Base-by-base conservation (phyloP, 202 grass and related monocot genomes). In the Schoenoplectus tabernaemontani region DNA sequence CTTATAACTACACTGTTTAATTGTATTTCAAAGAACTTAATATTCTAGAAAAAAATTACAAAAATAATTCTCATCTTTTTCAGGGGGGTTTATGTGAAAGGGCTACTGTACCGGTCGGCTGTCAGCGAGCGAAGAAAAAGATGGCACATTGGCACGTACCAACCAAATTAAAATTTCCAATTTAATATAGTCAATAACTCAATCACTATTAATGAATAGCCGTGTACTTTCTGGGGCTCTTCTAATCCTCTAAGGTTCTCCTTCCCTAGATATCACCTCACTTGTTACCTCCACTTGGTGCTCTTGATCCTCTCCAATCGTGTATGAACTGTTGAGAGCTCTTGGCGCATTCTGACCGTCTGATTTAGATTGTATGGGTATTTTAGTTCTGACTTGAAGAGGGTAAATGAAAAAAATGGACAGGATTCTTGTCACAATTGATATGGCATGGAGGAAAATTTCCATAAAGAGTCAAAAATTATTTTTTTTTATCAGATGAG, bases 231-330 rank as follows among this genome's bases (percentile, higher is more conserved):
- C 26, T 32, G 24, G 47, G 16, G n/a, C n/a, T n/a, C n/a, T n/a
- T n/a, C n/a, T n/a, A n/a, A n/a, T n/a, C n/a, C n/a, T n/a, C n/a
- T n/a, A n/a, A n/a, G n/a, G 11, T 13, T 56, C 51, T 50, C 24
- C 68, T 75, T 28, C 70, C 70, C 70, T 37, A 54, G 47, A 75
- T 75, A 75, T 13, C 24, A 75, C 70, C 70, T 74, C 51, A n/a
- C n/a, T n/a, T n/a, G n/a, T 30, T 16, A 32, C 67, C 67, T 71
- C 67, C 42, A 1, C 41, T 30, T 30, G 5, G 1, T 43, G 13
- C 1, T n/a, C 44, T 11, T 5, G 26, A 20, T 54, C 23, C 44
- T 50, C 44, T 73, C 43, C 43, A 51, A 73, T 73, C 15, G 0
- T 9, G 7, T 47, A 8, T 9, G 44, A 7, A 73, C 10, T 0